These are phyloP conservation scores for Sporothrix inflata DNA, from an alignment of 2,329 filamentous ascomycete species.

Conservation along the genomic window DNA sequence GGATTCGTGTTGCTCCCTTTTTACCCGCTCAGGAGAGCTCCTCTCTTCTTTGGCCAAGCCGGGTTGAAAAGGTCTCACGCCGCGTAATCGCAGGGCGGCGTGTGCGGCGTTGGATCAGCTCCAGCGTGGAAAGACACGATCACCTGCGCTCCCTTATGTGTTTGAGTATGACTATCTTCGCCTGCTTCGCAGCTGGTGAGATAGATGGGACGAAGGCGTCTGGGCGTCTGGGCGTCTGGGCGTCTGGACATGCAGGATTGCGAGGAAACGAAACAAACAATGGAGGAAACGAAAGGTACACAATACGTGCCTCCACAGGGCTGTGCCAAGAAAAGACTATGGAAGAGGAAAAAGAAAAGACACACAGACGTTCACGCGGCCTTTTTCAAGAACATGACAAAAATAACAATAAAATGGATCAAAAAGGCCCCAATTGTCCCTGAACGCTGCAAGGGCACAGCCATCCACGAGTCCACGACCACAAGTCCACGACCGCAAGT, in stretches of 20 bases:
- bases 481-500: too few species aligned
- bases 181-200: background rate
- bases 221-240: too few species aligned
- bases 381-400: background rate
- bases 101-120: background rate
- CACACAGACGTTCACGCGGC: background rate
- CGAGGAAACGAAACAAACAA: background rate
- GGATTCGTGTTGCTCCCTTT: background rate
- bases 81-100: conserved; percentile 2
- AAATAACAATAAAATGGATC: background rate
- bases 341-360: background rate
- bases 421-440: background rate
- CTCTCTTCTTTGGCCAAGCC: background rate
- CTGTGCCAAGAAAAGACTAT: conserved; percentile 24
- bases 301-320: background rate
- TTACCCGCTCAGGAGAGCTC: background rate
- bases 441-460: conserved; percentile 4
- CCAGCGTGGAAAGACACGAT: background rate
- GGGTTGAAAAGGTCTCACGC: conserved; percentile 15
- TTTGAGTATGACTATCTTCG: too few species aligned
- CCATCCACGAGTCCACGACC: background rate
- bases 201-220: background rate
- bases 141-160: too few species aligned
- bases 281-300: background rate
- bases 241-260: background rate